Evolutionary conservation across 1,284 basidiomycete species (phyloP), one percentile per base, ranked within the genome.

Genomic region (Xanthoconium separans): DNA sequence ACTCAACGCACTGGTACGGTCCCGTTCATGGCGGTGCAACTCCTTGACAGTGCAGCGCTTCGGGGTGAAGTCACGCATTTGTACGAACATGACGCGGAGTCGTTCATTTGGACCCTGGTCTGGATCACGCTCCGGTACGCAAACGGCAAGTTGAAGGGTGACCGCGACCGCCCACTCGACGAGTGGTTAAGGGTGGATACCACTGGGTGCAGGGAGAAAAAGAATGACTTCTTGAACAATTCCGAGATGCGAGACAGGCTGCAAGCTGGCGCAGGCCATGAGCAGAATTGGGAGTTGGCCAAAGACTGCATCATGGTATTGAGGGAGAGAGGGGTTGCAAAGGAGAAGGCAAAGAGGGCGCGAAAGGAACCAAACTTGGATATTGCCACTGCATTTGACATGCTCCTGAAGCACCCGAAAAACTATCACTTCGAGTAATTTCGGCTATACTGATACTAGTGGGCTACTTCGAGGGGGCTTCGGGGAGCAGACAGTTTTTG

Each of bases 51-150:
- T 3, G 22, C 41, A 8, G 56, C 48, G 29, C 58, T 52, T 42
- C 27, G 50, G 4, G 61, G 61, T 8, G 20, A 13, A 15, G 22
- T 12, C 66, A 64, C 6, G 8, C 13, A 4, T n/a, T n/a, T n/a
- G n/a, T 72, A 72, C 54, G 58, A 60, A 7, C 69, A 73, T 40
- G 66, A 73, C 40, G 49, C 61, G 7, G 70, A 73, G 47, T 66
- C 70, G 20, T 51, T 51, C 29, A 48, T 51, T 11, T 51, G 50
- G 50, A 36, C 20, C 33, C 6, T 16, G 6, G 10, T 16, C 33
- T 34, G 33, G 33, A 16, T 34, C 33, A 15, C 13, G 16, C 36
- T 37, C n/a, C 36, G 3, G 36, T 18, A 37, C 13, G 36, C 16
- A 9, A 6, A 10, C 36, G 13, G 36, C 36, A 37, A n/a, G 36